These are phyloP conservation scores for Daldinia concentrica DNA, from an alignment of 495 filamentous ascomycete genomes.

Conservation along the genomic window DNA sequence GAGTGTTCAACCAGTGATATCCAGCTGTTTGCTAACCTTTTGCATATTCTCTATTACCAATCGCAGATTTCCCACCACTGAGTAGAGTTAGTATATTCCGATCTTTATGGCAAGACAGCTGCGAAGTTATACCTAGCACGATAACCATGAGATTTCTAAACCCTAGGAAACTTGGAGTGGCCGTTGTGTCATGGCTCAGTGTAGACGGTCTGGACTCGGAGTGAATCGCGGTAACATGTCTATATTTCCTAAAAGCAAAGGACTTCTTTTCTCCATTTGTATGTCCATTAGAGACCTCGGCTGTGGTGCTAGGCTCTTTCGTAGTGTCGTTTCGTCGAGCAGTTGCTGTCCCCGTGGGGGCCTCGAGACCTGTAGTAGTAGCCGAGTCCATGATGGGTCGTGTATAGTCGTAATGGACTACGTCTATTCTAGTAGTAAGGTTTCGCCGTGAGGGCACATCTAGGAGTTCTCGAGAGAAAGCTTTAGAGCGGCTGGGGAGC, in stretches of 20 bases:
- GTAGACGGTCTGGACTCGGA: conserved; percentile 75
- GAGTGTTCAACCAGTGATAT: conserved; percentile 12
- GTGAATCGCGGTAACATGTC: conserved; percentile 88
- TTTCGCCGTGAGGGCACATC: neutral
- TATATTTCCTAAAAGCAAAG: conserved; percentile 67
- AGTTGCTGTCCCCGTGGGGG: conserved; percentile 18
- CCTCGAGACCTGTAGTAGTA: conserved; percentile 42
- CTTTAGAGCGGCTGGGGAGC: neutral
- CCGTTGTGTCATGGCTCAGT: conserved; percentile 80
- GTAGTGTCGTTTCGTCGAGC: conserved; percentile 31
- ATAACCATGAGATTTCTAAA: conserved; percentile 97
- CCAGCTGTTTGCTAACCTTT: conserved; percentile 67
- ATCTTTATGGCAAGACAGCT: neutral
- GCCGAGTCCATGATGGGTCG: conserved; percentile 41
- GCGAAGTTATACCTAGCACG: conserved; percentile 71
- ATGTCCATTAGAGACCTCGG: neutral
- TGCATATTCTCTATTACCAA: conserved; percentile 96
- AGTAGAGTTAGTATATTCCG: conserved; percentile 11
- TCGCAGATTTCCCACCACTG: conserved; percentile 90
- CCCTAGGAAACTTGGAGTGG: conserved; percentile 83
- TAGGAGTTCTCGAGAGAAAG: neutral
- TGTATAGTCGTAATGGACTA: conserved; percentile 4
- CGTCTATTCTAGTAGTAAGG: neutral
- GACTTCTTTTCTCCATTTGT: conserved; percentile 29
- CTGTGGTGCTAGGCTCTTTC: conserved; percentile 6